Evolutionary conservation across 495 filamentous ascomycete species (phyloP).

Genomic region (Tuber magnatum): DNA sequence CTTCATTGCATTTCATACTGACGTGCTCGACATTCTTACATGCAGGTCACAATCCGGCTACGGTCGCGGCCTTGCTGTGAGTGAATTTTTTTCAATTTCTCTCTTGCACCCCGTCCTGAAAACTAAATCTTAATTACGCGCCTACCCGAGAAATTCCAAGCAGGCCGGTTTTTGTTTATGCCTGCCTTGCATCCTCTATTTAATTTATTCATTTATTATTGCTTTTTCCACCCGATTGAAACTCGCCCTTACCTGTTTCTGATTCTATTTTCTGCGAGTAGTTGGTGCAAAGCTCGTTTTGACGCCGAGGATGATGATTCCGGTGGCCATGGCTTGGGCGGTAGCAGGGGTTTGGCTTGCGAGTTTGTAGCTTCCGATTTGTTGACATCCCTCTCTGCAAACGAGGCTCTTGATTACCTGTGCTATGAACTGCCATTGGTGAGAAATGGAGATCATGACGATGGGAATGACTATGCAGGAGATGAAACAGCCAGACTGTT

Average conservation of each 20-base stretch:
- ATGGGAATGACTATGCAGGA: conserved; percentile 30
- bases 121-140: not conserved
- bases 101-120: not conserved
- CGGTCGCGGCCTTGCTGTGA: conserved; percentile 39
- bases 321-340: conserved; percentile 32
- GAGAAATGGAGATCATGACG: conserved; percentile 33
- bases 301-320: conserved; percentile 28
- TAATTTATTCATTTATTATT: not conserved
- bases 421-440: conserved; percentile 63
- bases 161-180: not conserved
- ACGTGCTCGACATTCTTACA: not conserved
- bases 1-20: conserved; percentile 2
- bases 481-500: conserved; percentile 18
- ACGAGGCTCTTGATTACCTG: conserved; percentile 74
- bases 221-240: conserved; percentile 11
- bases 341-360: conserved; percentile 70
- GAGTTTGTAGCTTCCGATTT: conserved; percentile 92
- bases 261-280: conserved; percentile 13
- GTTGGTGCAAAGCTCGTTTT: conserved; percentile 39
- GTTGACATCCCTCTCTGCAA: conserved; percentile 66
- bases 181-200: not conserved
- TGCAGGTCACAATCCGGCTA: conserved; percentile 38
- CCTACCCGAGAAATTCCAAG: conserved; percentile 10
- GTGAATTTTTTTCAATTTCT: conserved; percentile 9
- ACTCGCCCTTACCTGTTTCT: conserved; percentile 11